Base-by-base conservation (phyloP, 2,329 filamentous ascomycete species). In the Rhynchosporium graminicola region DNA sequence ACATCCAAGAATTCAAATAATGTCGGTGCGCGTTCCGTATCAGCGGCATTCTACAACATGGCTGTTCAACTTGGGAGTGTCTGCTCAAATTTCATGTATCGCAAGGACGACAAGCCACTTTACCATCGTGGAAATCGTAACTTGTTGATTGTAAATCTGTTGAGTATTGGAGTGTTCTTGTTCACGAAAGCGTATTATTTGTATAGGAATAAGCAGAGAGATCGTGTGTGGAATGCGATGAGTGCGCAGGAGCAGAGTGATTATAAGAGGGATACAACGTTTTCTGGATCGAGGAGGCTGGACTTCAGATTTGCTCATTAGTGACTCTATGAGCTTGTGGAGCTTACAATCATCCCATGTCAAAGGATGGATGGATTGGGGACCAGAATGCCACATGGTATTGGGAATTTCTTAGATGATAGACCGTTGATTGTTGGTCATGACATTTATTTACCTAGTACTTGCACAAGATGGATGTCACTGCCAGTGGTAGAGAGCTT, bases 11-110 rank as follows among this genome's bases (percentile, higher is more conserved):
- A 89, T 69, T 81, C 84, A 2, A 86, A 87, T 64, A 80, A 82
- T 1, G 85, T 89, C 10, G 79, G 86, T 8, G 84, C 83, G 2
- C 77, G 87, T 5, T 84, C 86, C 1, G 84, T 90, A 0, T 83
- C 84, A 0, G 82, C 84, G 0, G 86, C 84, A 0, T 73, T 85
- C 10, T 89, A 89, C 74, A 89, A 88, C 68, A 70, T 72, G 67
- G 29, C 59, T 2, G 67, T 70, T 1, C 69, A 72, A 80, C 83
- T 15, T 82, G 84, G 8, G 72, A 67, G 62, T 20, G 70, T 72
- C 7, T 63, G 66, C 77, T 29, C 76, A 66, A 20, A 74, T 74
- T 33, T 81, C 80, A 80, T 84, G 9, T 83, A 83, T 60, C 73
- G 80, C 6, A 71, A 78, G 2, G 74, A 80, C 29, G 82, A 84